phyloP scores from a whole-genome alignment of 176 grass and related monocot species.

The Thinopyrum elongatum region DNA sequence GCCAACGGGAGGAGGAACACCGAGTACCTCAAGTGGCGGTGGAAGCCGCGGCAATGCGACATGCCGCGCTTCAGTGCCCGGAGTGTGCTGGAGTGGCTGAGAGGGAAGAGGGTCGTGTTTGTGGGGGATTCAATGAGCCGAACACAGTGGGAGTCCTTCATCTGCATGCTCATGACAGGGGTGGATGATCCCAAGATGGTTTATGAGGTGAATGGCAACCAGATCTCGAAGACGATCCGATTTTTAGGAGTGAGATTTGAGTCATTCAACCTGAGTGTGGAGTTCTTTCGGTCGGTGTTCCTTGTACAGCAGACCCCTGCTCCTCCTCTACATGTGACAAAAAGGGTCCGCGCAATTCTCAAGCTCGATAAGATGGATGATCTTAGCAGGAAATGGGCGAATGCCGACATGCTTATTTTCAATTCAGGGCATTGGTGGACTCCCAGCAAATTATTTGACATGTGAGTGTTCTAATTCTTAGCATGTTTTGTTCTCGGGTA shows the following conservation, averaged over 20 bases:
- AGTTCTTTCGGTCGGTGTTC: slow-evolving; percentile 82
- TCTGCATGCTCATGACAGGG: slow-evolving; percentile 95
- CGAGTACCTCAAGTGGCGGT: slow-evolving; percentile 91
- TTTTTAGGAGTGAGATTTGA: slow-evolving; percentile 85
- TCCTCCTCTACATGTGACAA: slow-evolving; percentile 36
- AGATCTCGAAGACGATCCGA: slow-evolving; percentile 86
- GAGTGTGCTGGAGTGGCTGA: slow-evolving; percentile 56
- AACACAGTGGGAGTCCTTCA: slow-evolving; percentile 97
- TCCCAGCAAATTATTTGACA: slow-evolving; percentile 92
- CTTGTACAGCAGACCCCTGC: slow-evolving; percentile 75
- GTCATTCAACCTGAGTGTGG: slow-evolving; percentile 76
- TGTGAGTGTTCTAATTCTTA: slow-evolving; percentile 59
- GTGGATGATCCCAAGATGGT: slow-evolving; percentile 67
- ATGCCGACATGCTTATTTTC: slow-evolving; percentile 84
- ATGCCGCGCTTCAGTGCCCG: slow-evolving; percentile 56
- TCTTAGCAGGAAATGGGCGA: slow-evolving; percentile 59
- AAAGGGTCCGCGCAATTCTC: slow-evolving; percentile 55
- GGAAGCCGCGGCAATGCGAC: slow-evolving; percentile 76
- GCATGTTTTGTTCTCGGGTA: not conserved
- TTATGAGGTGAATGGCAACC: slow-evolving; percentile 86
- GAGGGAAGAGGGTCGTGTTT: slow-evolving; percentile 83
- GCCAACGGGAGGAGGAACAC: slow-evolving; percentile 81
- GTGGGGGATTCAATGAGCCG: slow-evolving; percentile 96
- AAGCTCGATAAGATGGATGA: slow-evolving; percentile 89
- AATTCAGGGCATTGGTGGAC: slow-evolving; percentile 99